A percentile compares a stretch with the other conserved stretches of the same genome.
Conservation (phyloP, 1,284 basidiomycete genomes). For the Boletus semigastroideus region DNA sequence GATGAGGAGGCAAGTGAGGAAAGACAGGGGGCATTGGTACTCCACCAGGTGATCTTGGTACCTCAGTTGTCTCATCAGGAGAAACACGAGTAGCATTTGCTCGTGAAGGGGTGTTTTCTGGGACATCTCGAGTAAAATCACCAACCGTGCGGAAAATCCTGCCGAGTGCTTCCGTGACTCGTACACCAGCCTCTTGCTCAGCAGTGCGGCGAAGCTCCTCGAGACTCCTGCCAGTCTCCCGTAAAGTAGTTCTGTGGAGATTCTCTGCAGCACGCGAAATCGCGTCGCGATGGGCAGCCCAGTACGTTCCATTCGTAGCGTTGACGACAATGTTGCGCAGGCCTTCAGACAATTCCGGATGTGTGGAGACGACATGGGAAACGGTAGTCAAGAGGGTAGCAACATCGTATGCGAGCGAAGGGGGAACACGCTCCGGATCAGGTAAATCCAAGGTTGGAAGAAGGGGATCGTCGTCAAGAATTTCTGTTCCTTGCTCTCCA, state of each 20-base stretch:
- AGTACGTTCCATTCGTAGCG: conserved; percentile 62
- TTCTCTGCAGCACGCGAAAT: conserved; percentile 55
- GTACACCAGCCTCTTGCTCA: conserved; percentile 63
- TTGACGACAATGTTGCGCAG: conserved; percentile 63
- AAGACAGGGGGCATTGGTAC: conserved; percentile 5
- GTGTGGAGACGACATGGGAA: conserved; percentile 51
- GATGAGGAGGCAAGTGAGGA: conserved; percentile 11
- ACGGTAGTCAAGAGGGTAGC: conserved; percentile 57
- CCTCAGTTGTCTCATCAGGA: not conserved
- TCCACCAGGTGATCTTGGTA: conserved; percentile 2
- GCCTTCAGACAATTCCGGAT: conserved; percentile 69
- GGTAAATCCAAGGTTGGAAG: conserved; percentile 47
- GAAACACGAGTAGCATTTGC: not conserved
- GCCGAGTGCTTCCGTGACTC: conserved; percentile 63
- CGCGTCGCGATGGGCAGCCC: conserved; percentile 57
- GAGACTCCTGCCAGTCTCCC: conserved; percentile 40
- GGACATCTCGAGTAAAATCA: conserved; percentile 28
- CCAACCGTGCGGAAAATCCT: conserved; percentile 57
- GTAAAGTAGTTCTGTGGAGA: conserved; percentile 44
- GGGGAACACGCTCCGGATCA: conserved; percentile 30
- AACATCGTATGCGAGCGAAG: conserved; percentile 61
- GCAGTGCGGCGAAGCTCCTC: conserved; percentile 46
- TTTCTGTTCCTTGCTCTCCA: conserved; percentile 18
- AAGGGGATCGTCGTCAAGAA: conserved; percentile 48
- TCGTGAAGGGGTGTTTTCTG: conserved; percentile 5